Percentiles rank a stretch among this genome's conserved stretches.
Conservation (phyloP, 495 filamentous ascomycete genomes). For the Penicillium atrosanguineum region DNA sequence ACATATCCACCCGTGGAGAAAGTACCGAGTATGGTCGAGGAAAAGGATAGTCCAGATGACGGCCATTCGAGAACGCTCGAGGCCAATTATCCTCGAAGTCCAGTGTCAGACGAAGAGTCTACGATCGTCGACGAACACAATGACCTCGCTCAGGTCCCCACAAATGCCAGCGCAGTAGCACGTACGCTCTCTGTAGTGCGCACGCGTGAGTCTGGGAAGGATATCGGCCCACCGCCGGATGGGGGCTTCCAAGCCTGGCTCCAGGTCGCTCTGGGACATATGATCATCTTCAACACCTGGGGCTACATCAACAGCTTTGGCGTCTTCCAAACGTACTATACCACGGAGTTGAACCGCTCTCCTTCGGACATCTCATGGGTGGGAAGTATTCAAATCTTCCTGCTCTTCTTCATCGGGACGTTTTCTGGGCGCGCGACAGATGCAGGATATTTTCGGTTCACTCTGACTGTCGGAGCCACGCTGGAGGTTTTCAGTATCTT, state of each 20-base stretch:
- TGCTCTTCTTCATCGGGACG: conserved; percentile 69
- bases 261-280: conserved; percentile 61
- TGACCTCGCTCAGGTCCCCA: conserved; percentile 22
- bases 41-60: conserved; percentile 5
- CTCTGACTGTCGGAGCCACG: conserved; percentile 53
- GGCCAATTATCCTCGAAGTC: conserved; percentile 1
- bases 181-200: conserved; percentile 40
- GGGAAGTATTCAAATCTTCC: conserved; percentile 68
- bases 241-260: conserved; percentile 65
- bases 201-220: conserved; percentile 47
- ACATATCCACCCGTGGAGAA: background rate
- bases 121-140: background rate
- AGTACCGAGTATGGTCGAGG: conserved; percentile 9
- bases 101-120: background rate
- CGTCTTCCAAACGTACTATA: conserved; percentile 79
- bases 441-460: conserved; percentile 63
- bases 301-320: conserved; percentile 76
- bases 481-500: conserved; percentile 69
- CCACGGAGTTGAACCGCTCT: conserved; percentile 40
- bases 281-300: conserved; percentile 73
- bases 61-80: conserved; percentile 4
- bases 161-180: conserved; percentile 28
- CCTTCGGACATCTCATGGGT: conserved; percentile 76
- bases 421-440: conserved; percentile 66
- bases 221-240: conserved; percentile 49